These are phyloP conservation scores for Chloropicon primus DNA, from an alignment of 139 green algal genomes.

Conservation along the genomic window DNA sequence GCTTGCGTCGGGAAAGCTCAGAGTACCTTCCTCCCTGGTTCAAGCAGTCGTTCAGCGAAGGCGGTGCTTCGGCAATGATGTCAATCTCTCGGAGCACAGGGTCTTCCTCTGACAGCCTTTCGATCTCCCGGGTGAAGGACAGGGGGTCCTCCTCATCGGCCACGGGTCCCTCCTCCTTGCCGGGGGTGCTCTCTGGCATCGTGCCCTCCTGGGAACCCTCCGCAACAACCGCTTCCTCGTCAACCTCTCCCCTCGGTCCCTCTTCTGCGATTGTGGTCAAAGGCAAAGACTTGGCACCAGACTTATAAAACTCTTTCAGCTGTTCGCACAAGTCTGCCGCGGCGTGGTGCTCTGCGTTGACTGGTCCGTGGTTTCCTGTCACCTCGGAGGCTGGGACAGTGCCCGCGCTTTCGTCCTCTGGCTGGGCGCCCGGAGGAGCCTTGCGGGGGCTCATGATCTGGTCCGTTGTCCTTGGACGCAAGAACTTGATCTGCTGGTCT, in stretches of 20 bases:
- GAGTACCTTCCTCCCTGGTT: not conserved
- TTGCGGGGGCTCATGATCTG: not conserved
- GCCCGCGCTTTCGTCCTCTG: not conserved
- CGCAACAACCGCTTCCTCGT: too few species aligned
- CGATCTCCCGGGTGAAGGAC: not conserved
- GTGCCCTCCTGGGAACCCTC: too few species aligned
- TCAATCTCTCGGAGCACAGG: not conserved
- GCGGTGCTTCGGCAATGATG: not conserved
- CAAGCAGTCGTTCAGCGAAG: not conserved
- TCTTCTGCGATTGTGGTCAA: too few species aligned
- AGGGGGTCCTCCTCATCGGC: not conserved
- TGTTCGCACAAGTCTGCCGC: not conserved
- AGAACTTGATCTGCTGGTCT: not conserved
- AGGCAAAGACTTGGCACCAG: not conserved
- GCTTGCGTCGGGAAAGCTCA: not conserved
- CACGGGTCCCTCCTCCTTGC: not conserved
- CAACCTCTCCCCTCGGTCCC: too few species aligned
- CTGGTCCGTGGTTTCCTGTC: not conserved
- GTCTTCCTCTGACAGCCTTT: not conserved
- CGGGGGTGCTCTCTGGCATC: not conserved
- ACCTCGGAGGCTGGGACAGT: not conserved
- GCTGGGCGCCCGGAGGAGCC: too few species aligned
- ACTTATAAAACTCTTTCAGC: not conserved
- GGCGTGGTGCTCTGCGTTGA: not conserved
- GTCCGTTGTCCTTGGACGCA: not conserved